These are phyloP conservation scores for Casuarina cunninghamiana DNA, from an alignment of 306 rosid species.

Conservation along the genomic window DNA sequence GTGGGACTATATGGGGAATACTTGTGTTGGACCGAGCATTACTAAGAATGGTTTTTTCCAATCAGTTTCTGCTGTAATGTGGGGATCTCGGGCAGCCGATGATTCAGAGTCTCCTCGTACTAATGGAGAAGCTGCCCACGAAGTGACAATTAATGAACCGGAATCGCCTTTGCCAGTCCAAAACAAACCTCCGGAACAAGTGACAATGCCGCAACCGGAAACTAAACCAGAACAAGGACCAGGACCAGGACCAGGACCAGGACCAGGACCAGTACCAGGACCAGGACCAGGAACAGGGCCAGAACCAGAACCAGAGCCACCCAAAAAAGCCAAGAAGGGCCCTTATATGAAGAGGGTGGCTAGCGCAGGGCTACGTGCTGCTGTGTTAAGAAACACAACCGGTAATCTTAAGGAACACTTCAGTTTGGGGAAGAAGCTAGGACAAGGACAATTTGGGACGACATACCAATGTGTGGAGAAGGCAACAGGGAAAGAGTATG, in stretches of 20 bases:
- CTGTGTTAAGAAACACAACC: conserved; percentile 65
- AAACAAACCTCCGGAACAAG: conserved; percentile 83
- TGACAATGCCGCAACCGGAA: conserved; percentile 65
- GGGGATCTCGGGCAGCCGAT: conserved; percentile 65
- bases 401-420: conserved; percentile 75
- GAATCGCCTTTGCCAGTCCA: conserved; percentile 74
- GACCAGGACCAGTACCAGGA: no score
- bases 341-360: conserved; percentile 73
- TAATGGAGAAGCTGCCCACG: conserved; percentile 45
- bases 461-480: conserved; percentile 84
- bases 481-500: conserved; percentile 71
- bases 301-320: conserved; percentile 24
- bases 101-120: conserved; percentile 59
- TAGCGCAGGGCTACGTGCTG: conserved; percentile 88
- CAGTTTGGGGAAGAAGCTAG: conserved; percentile 74
- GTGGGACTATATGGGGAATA: conserved; percentile 74
- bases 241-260: no score
- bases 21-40: conserved; percentile 92
- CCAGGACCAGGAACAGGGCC: no score
- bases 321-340: conserved; percentile 41
- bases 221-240: conserved; percentile 34
- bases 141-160: conserved; percentile 44
- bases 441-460: conserved; percentile 93
- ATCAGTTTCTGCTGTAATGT: conserved; percentile 91
- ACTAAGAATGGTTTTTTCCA: conserved; percentile 79